Base-by-base conservation (phyloP, 345 rosid species). In the Pugionium dolabratum region DNA sequence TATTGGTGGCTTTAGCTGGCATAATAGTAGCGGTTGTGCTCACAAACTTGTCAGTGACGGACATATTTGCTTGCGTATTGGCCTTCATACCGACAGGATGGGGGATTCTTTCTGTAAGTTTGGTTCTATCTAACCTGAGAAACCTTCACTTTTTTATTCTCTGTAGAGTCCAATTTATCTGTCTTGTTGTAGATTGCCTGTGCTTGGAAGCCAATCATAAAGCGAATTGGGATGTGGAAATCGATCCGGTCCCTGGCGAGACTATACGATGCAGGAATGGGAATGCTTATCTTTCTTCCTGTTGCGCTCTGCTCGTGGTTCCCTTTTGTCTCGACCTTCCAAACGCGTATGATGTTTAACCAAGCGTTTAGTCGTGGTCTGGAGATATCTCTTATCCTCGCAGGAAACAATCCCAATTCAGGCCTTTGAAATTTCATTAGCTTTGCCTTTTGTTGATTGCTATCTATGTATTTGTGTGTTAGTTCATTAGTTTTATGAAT, bases 61-160 rank as follows among this genome's bases (percentile, higher is more conserved):
- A 94, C 67, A 62, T 94, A 70, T 84, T 94, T 63, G 97, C 99
- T 62, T 71, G 81, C 79, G 61, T 90, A 53, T 69, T 90, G 69
- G 99, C 97, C 54, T 94, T 94, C 66, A 48, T 88, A 47, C 95
- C 99, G 30, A 94, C 99, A 9, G 97, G 96, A 57, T 94, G 99
- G 99, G 97, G 88, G 74, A 86, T 94, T 68, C 83, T 90, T 31
- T 90, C 75, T 3, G 99, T 94, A 64, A 90, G 96, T 70, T 29
- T 64, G n/a, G 50, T 57, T 45, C 48, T 11, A n/a, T 7, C 53
- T 37, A 45, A 27, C 43, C 18, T 54, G 10, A 2, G 5, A 1
- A 30, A 41, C 35, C 8, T 50, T 41, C 33, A 18, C n/a, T 49
- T 34, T 9, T 28, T 29, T 33, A 10, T 63, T 18, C 57, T 46